Base-by-base conservation (phyloP, 2,329 filamentous ascomycete genomes). In the Botryotinia narcissicola region DNA sequence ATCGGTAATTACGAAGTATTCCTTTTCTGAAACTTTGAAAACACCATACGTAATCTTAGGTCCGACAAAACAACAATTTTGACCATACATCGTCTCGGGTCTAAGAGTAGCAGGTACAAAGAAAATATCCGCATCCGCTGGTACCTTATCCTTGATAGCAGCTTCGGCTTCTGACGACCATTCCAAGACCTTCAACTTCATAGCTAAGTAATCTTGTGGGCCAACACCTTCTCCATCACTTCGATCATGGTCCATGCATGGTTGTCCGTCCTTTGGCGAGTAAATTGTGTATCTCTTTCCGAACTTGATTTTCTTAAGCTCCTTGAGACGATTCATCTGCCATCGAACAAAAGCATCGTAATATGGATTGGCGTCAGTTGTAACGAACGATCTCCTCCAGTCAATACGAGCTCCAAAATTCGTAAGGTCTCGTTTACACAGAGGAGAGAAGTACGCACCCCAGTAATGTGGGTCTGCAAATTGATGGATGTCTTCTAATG, bases 51-150 rank as follows among this genome's bases (percentile, higher is more conserved):
- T 89, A 80, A 98, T 92, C 81, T 92, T 93, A 16, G 96, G 95
- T 5, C 94, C 93, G 66, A 99, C 93, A 79, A 98, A 99, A 82
- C 95, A 97, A 84, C 93, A 97, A 6, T 91, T 97, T 83, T 98
- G 96, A 59, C 97, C 97, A 81, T 98, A 99, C 95, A 99, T 98
- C 51, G 96, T 99, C 86, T 99, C 96, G 3, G 96, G 94, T 75
- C 96, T 89, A 75, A 99, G 88, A 72, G 96, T 98, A 25, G 96
- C 96, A 20, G 96, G 93, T 20, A 98, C 90, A 79, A 98, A 92
- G 85, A 92, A 98, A 73, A 98, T 91, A 75, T 92, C 92, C 63
- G 93, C 91, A 76, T 88, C 90, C 51, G 90, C 87, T 9, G 95
- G 93, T 6, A 98, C 84, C 84, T 95, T 96, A 76, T 89, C 91